Base-by-base conservation (phyloP, 345 rosid species). In the Arabidopsis suecica region DNA sequence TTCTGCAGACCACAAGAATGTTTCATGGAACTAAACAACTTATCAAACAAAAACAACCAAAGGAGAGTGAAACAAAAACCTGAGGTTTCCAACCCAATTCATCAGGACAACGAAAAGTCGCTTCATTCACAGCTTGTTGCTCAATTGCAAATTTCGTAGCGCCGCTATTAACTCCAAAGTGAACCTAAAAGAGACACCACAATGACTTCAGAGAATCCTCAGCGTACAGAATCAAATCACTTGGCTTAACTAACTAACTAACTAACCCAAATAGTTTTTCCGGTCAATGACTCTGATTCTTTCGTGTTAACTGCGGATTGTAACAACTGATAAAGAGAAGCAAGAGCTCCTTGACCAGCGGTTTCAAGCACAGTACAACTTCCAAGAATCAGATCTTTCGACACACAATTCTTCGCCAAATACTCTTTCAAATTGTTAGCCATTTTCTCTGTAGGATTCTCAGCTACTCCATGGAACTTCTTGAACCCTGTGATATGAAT, bases 21-120 rank as follows among this genome's bases (percentile, higher is more conserved):
- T 50, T 75, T 28, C 41, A 61, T 4, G 20, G 14, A 71, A 69
- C 23, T 48, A 41, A 66, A 67, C 40, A 59, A 40, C 22, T 30
- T 18, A 30, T 13, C 6, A 55, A 34, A 38, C 42, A 66, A 45
- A 58, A 69, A 44, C 3, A 30, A 45, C 20, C 48, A 45, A 61
- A 45, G 55, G 9, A 67, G 69, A 36, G 57, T 25, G 41, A 72
- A 77, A 67, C 63, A 42, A 68, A 5, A 70, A 91, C 98, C 98
- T 94, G 97, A 72, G 98, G 97, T 78, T 94, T 91, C 98, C 98
- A 94, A 68, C 97, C 98, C 96, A 89, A 81, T 85, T 95, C 97
- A 85, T 95, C 99, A 0, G 99, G 97, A 65, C 97, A 95, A 67
- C 93, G 93, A 51, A 90, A 95, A 42, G 99, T 92, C 34, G 98